phyloP scores from a whole-genome alignment of 768 basidiomycete species.

The Lactarius vividus region DNA sequence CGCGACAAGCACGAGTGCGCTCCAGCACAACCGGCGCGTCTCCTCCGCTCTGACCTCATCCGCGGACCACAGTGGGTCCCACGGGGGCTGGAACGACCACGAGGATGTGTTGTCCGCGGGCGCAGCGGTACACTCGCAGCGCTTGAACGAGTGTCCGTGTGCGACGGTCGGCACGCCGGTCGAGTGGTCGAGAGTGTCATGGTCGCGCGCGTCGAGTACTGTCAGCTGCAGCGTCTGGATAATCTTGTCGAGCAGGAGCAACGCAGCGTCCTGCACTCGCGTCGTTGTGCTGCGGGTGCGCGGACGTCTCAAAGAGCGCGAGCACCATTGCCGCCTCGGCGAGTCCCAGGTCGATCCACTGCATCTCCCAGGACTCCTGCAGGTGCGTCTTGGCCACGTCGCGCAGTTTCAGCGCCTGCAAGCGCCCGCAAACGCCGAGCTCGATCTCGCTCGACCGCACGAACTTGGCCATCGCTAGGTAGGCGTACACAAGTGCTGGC shows the following conservation, averaged over 20 bases:
- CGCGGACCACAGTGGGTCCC: slow-evolving; percentile 57
- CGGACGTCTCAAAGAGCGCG: slow-evolving; percentile 73
- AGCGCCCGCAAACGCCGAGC: slow-evolving; percentile 50
- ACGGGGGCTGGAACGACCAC: slow-evolving; percentile 54
- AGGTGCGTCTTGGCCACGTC: slow-evolving; percentile 55
- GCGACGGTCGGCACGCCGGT: slow-evolving; percentile 48
- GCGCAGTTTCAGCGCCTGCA: slow-evolving; percentile 55
- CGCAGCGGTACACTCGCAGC: slow-evolving; percentile 46
- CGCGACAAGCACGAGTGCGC: slow-evolving; percentile 64
- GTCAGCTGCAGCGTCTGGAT: slow-evolving; percentile 56
- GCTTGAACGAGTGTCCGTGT: slow-evolving; percentile 31
- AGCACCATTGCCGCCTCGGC: slow-evolving; percentile 77
- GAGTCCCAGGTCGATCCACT: slow-evolving; percentile 58
- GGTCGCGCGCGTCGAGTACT: slow-evolving; percentile 54
- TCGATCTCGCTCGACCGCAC: slow-evolving; percentile 72
- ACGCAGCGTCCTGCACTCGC: slow-evolving; percentile 51
- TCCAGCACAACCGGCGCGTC: slow-evolving; percentile 75
- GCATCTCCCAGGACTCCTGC: slow-evolving; percentile 47
- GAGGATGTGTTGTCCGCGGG: slow-evolving; percentile 40
- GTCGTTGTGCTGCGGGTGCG: slow-evolving; percentile 62
- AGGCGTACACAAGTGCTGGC: slow-evolving; percentile 66
- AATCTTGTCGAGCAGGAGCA: slow-evolving; percentile 62
- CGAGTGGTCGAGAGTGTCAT: slow-evolving; percentile 47
- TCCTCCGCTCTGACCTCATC: slow-evolving; percentile 64
- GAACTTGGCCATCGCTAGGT: slow-evolving; percentile 66